Conservation (phyloP, 345 rosid genomes). For the Iberis pinnata region DNA sequence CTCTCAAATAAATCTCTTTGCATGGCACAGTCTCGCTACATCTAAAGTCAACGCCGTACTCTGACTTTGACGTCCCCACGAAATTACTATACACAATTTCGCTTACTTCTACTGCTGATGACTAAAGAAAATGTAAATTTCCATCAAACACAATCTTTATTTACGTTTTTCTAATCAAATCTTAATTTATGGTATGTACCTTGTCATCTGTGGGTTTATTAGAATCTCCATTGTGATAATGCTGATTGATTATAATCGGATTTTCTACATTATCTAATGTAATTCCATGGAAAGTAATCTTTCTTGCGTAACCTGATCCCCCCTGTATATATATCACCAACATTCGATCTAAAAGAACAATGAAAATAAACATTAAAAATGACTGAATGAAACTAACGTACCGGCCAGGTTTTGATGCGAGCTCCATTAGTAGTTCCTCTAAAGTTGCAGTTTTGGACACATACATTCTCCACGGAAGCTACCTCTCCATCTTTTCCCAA, state of each 20-base stretch:
- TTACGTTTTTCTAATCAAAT: background rate
- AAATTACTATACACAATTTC: constrained; percentile 28
- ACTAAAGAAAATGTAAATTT: background rate
- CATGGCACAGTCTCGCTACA: constrained; percentile 27
- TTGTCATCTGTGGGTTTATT: constrained; percentile 20
- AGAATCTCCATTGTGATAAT: constrained; percentile 28
- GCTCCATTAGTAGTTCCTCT: constrained; percentile 44
- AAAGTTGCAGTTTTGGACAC: constrained; percentile 36
- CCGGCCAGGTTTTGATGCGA: constrained; percentile 56
- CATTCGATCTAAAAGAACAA: background rate
- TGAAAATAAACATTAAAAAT: background rate
- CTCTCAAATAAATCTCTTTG: constrained; percentile 22
- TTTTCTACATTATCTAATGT: constrained; percentile 25
- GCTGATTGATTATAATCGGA: constrained; percentile 54
- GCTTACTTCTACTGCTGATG: constrained; percentile 29
- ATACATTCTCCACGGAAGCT: constrained; percentile 33
- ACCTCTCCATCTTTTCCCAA: constrained; percentile 35
- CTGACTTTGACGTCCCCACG: constrained; percentile 27
- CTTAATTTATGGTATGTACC: constrained; percentile 8
- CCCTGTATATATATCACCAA: constrained; percentile 28
- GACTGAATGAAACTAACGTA: background rate
- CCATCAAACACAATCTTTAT: background rate
- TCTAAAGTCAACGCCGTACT: constrained; percentile 20
- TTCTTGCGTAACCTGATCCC: constrained; percentile 47
- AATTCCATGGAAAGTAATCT: constrained; percentile 38